Base-by-base conservation (phyloP, 2,329 filamentous ascomycete genomes). In the Monilinia polystroma region DNA sequence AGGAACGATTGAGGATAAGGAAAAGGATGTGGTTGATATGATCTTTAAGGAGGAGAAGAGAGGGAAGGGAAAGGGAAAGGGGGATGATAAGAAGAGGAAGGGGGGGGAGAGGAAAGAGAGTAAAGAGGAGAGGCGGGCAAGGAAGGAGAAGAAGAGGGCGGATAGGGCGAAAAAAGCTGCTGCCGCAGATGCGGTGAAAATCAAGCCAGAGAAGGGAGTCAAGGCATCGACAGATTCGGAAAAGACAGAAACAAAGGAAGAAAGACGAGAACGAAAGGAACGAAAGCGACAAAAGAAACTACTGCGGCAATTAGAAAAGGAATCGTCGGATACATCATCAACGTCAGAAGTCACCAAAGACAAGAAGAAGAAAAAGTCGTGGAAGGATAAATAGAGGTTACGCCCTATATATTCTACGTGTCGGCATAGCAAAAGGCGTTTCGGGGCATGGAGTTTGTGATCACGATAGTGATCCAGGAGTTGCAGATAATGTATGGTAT, bases 1-100 rank as follows among this genome's bases (percentile, higher is more conserved):
- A 52, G 93, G 93, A 3, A 96, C 92, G 3, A 78, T 92, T 63
- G 45, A 70, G 58, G 72, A 72, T 38, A 69, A 53, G 55, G 67
- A 72, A 54, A 70, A 72, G 64, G 66, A 35, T 35, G 26, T 38
- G 14, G 49, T 47, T 32, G 29, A 60, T 64, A 45, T 66, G 67
- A 63, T 70, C 65, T 60, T 58, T 58, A 54, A 64, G 35, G 59
- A 32, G 69, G 71, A 73, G 72, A 73, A 68, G 69, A 75, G 66
- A 57, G 69, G 14, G 72, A 75, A 68, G 74, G 71, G 23, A 76
- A 73, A 64, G 76, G 74, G 72, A 49, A 72, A 66, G 72, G 59
- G 58, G 64, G 12, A 66, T 72, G 74, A 81, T 74, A 67, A 47
- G 52, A 67, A 64, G 35, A 63, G 63, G 35, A 63, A 77, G 76